Conservation (phyloP, 208 protist genomes). For the Strigomonas oncopelti region DNA sequence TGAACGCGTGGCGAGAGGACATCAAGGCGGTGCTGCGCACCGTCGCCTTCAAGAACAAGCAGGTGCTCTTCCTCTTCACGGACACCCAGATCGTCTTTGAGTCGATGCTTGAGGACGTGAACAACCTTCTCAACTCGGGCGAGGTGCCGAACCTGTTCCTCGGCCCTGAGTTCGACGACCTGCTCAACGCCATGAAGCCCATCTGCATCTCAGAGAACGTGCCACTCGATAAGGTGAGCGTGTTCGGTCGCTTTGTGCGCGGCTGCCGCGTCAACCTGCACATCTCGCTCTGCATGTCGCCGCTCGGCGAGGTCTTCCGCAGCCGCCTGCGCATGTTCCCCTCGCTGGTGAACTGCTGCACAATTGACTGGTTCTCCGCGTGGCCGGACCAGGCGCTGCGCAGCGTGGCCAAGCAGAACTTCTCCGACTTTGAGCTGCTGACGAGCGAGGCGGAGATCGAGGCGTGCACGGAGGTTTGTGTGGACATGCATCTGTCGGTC, state of each 20-base stretch:
- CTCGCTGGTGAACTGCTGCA: constrained; percentile 98
- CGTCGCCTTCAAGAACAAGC: constrained; percentile 92
- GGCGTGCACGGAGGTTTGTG: constrained; percentile 88
- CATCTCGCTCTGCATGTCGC: constrained; percentile 96
- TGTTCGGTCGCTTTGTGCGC: constrained; percentile 93
- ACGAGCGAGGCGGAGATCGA: constrained; percentile 37
- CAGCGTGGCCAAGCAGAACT: constrained; percentile 90
- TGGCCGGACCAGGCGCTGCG: constrained; percentile 95
- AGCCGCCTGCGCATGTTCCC: constrained; percentile 97
- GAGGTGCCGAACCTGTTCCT: constrained; percentile 98
- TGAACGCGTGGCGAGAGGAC: constrained; percentile 96
- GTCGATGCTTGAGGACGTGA: constrained; percentile 98
- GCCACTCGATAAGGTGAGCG: constrained; percentile 90
- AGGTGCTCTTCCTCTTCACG: constrained; percentile 97
- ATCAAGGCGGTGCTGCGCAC: constrained; percentile 89
- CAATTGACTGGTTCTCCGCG: constrained; percentile 98
- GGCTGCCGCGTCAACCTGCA: constrained; percentile 94
- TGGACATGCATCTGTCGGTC: constrained; percentile 93
- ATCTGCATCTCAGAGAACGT: constrained; percentile 89
- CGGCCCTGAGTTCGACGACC: constrained; percentile 91
- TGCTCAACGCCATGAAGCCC: constrained; percentile 92
- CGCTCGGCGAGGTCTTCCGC: constrained; percentile 94
- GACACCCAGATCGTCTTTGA: constrained; percentile 98
- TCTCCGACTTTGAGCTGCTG: constrained; percentile 42
- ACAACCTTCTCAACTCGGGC: constrained; percentile 97